Percentiles rank a stretch among this genome's conserved stretches.
These are phyloP conservation scores for Ganoderma lingzhi DNA, from an alignment of 1,284 basidiomycete genomes.

Conservation along the genomic window DNA sequence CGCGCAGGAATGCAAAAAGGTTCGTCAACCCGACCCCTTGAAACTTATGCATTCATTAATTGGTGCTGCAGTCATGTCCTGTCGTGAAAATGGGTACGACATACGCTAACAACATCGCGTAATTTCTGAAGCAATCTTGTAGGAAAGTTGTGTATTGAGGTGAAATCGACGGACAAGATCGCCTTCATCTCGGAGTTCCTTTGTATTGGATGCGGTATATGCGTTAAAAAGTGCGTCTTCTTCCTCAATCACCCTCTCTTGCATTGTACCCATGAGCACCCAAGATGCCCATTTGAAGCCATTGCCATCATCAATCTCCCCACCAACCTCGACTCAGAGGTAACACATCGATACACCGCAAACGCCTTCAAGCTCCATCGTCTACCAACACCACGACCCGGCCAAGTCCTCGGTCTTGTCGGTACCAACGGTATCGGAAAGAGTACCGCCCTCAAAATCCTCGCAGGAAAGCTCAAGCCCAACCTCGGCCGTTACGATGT, in stretches of 20 bases:
- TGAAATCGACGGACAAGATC: slow-evolving; percentile 93
- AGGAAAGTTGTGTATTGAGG: slow-evolving; percentile 98
- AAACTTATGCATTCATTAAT: slow-evolving; percentile 12
- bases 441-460: slow-evolving; percentile 94
- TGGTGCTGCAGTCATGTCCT: slow-evolving; percentile 80
- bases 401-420: slow-evolving; percentile 95
- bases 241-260: not conserved
- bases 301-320: slow-evolving; percentile 98
- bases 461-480: slow-evolving; percentile 95
- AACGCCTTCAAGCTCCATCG: slow-evolving; percentile 99
- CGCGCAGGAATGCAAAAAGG: slow-evolving; percentile 93
- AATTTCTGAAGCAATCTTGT: slow-evolving; percentile 11
- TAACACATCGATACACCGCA: slow-evolving; percentile 96
- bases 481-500: slow-evolving; percentile 92
- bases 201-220: slow-evolving; percentile 98
- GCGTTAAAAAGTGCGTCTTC: slow-evolving; percentile 89
- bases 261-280: slow-evolving; percentile 12
- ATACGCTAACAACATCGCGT: not conserved
- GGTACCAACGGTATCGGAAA: slow-evolving; percentile 99
- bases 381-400: slow-evolving; percentile 92
- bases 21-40: slow-evolving; percentile 41
- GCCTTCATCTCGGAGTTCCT: slow-evolving; percentile 97
- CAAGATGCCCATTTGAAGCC: slow-evolving; percentile 95
- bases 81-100: slow-evolving; percentile 95
- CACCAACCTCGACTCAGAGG: slow-evolving; percentile 92